Evolutionary conservation across 2,329 filamentous ascomycete species (phyloP), one percentile per base, ranked within the genome.

Genomic region (Neofusicoccum umdonicola): DNA sequence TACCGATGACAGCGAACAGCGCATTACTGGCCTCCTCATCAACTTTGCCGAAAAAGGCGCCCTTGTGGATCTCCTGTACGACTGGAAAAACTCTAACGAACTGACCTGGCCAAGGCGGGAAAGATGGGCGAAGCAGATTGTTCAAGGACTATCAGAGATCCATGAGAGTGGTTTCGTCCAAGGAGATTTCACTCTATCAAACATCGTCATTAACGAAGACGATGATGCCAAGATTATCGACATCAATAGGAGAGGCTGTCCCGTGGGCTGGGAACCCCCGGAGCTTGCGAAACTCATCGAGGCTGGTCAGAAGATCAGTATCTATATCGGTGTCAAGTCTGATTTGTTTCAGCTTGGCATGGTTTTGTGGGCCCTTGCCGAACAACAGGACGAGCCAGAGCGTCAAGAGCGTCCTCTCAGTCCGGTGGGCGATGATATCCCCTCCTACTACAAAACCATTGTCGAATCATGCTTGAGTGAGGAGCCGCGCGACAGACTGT

Each of bases 271-370:
- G 95, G 95, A 99, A 70, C 93, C 95, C 2, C 95, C 95, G 4
- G 95, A 99, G 78, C 90, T 96, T 64, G 90, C 89, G 15, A 85
- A 87, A 5, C 87, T 98, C 63, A 92, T 98, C 66, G 89, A 94
- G 68, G 93, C 89, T 76, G 91, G 91, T 65, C 93, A 97, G 76
- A 87, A 92, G 35, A 93, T 99, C 62, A 90, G 91, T 51, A 97
- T 98, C 89, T 97, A 96, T 73, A 98, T 99, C 74, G 94, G 95
- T 12, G 93, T 97, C 74, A 99, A 99, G 78, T 97, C 94, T 0
- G 95, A 99, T 77, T 82, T 99, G 1, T 99, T 90, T 72, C 95
- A 99, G 77, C 84, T 98, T 4, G 95, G 95, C 4, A 99, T 99
- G 95, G 93, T 97, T 1, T 81, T 99, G 2, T 99, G 94, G 92